Evolutionary conservation across 345 rosid genomes (phyloP).

Genomic region (Moricandia arvensis): DNA sequence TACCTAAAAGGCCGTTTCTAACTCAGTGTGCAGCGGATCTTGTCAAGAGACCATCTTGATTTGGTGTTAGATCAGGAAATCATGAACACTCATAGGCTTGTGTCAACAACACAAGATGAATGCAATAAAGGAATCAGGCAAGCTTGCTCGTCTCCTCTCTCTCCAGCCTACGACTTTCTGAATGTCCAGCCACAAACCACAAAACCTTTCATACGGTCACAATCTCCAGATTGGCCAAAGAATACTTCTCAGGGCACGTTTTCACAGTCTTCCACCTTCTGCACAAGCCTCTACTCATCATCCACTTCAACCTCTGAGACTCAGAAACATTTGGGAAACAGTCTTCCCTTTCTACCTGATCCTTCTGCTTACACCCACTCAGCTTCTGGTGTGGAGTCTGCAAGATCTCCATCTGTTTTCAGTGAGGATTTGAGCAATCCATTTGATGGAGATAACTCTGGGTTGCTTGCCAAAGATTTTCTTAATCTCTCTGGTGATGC

Average conservation of each 20-base stretch:
- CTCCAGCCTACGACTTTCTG: conserved; percentile 37
- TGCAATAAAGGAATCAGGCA: conserved; percentile 39
- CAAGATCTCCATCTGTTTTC: conserved; percentile 52
- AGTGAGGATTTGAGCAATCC: conserved; percentile 47
- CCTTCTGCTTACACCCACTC: conserved; percentile 54
- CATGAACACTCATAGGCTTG: conserved; percentile 37
- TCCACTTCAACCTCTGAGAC: conserved; percentile 74
- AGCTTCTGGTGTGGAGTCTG: conserved; percentile 51
- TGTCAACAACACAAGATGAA: conserved; percentile 39
- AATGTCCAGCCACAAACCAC: no score
- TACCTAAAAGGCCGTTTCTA: background rate
- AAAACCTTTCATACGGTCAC: conserved; percentile 43
- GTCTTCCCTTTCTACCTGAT: conserved; percentile 77
- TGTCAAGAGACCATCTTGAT: conserved; percentile 2
- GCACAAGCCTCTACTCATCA: conserved; percentile 72
- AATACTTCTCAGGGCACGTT: conserved; percentile 43
- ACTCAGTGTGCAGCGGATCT: conserved; percentile 6
- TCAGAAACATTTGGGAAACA: conserved; percentile 53
- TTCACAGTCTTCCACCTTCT: conserved; percentile 75
- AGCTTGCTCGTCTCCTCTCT: conserved; percentile 34
- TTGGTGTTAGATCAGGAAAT: conserved; percentile 20
- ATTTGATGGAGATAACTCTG: conserved; percentile 48
- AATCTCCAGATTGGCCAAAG: conserved; percentile 48
- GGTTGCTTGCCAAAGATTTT: conserved; percentile 50
- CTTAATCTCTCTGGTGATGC: conserved; percentile 51